These are phyloP conservation scores for Crithidia sp. DNA, from an alignment of 208 protist genomes.

Conservation along the genomic window DNA sequence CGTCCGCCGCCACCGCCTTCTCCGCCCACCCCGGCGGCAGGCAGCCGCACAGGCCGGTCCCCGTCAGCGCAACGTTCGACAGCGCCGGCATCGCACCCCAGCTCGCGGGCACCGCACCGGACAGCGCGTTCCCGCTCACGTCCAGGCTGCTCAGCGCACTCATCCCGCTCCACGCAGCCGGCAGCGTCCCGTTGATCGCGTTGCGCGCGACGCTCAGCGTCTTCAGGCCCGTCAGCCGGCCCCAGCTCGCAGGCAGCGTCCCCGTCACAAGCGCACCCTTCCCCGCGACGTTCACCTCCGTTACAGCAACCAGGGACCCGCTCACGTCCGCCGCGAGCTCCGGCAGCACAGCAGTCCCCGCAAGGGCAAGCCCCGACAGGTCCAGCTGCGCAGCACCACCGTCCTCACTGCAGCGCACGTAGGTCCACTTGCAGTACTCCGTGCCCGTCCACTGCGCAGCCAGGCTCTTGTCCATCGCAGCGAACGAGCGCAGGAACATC, in stretches of 20 bases:
- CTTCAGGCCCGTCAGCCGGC: neutral
- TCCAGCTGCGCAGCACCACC: neutral
- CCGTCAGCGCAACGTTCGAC: neutral
- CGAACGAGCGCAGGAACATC: neutral
- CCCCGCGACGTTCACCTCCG: neutral
- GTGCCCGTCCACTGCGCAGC: neutral
- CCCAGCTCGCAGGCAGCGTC: conserved; percentile 4
- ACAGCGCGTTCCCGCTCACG: conserved; percentile 3
- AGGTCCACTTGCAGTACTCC: neutral
- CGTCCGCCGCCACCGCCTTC: neutral
- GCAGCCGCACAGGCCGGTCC: neutral
- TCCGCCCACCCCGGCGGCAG: neutral
- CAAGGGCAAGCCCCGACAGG: neutral
- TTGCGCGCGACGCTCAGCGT: neutral
- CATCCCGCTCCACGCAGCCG: neutral
- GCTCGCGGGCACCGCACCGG: neutral
- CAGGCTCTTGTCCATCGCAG: neutral
- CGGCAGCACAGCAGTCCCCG: neutral
- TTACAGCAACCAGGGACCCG: neutral
- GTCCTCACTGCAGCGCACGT: neutral
- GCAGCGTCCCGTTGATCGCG: neutral
- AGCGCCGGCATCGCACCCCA: neutral
- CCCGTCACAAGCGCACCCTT: neutral
- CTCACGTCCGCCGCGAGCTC: neutral
- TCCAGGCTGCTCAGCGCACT: neutral